These are phyloP conservation scores for Leucosporidium scottii DNA, from an alignment of 768 basidiomycete species.

Conservation along the genomic window DNA sequence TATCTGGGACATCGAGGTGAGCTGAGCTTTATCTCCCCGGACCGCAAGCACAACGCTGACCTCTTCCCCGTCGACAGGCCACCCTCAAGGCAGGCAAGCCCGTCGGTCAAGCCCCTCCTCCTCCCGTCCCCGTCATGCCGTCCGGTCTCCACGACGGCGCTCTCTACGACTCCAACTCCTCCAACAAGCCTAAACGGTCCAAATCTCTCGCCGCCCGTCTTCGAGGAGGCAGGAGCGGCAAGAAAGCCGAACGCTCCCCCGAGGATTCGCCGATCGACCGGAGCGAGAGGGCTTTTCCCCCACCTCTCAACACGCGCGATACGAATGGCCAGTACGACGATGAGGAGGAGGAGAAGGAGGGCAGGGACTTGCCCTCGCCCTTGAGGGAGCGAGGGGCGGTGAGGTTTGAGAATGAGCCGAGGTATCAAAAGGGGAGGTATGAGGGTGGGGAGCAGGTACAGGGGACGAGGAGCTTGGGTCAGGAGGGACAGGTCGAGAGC, in stretches of 20 bases:
- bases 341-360: background rate
- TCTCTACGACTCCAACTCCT: background rate
- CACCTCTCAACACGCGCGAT: too few species aligned
- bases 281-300: too few species aligned
- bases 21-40: too few species aligned
- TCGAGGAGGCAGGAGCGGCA: conserved; percentile 7
- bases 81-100: conserved; percentile 30
- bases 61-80: conserved; percentile 6
- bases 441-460: background rate
- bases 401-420: background rate
- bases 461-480: background rate
- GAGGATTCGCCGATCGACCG: too few species aligned
- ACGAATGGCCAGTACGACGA: too few species aligned
- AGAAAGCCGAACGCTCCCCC: too few species aligned
- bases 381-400: background rate
- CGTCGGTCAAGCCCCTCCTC: conserved; percentile 16
- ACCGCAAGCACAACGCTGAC: too few species aligned
- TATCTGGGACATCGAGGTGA: conserved; percentile 35
- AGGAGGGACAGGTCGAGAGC: background rate
- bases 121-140: conserved; percentile 30
- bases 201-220: conserved; percentile 30
- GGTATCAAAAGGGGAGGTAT: background rate
- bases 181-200: conserved; percentile 30
- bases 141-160: conserved; percentile 8
- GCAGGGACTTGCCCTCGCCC: background rate